Percentiles rank a stretch among this genome's conserved stretches.
phyloP scores from a whole-genome alignment of 2,329 filamentous ascomycete genomes.

The Paecilomyces formosus region DNA sequence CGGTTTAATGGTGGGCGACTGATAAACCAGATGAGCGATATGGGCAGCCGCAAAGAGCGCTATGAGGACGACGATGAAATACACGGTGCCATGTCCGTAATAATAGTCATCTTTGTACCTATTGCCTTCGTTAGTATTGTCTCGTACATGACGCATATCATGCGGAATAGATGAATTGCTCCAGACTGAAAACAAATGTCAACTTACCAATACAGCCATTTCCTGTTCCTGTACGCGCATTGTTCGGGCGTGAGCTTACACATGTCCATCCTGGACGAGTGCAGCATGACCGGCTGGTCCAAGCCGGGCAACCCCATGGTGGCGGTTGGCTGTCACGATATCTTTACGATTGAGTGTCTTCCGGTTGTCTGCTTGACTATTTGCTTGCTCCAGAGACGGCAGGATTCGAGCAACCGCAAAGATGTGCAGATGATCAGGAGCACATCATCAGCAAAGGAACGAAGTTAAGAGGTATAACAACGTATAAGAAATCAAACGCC shows the following conservation, averaged over 20 bases:
- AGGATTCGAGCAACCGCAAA: neutral
- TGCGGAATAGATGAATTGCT: too few species aligned
- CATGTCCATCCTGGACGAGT: conserved; percentile 12
- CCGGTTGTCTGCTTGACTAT: neutral
- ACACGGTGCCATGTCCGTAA: conserved; percentile 44
- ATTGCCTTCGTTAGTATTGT: neutral
- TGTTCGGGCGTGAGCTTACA: conserved; percentile 18
- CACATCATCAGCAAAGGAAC: neutral
- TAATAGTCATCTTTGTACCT: conserved; percentile 47
- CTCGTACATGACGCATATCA: neutral
- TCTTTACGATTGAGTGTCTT: neutral
- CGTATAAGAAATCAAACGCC: neutral
- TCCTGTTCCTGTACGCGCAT: conserved; percentile 13
- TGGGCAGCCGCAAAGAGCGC: conserved; percentile 37
- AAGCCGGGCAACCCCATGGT: conserved; percentile 12
- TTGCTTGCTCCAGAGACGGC: neutral
- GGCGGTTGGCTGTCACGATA: neutral
- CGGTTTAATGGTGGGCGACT: conserved; percentile 11
- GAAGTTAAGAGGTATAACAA: neutral
- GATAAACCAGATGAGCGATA: conserved; percentile 15
- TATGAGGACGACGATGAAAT: conserved; percentile 44
- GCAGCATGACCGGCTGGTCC: conserved; percentile 16
- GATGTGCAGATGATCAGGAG: neutral
- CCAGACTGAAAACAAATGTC: neutral
- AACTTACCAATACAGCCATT: conserved; percentile 19